Base-by-base conservation (phyloP, 148 eudicot genomes). In the Vaccinium vitisidaea region DNA sequence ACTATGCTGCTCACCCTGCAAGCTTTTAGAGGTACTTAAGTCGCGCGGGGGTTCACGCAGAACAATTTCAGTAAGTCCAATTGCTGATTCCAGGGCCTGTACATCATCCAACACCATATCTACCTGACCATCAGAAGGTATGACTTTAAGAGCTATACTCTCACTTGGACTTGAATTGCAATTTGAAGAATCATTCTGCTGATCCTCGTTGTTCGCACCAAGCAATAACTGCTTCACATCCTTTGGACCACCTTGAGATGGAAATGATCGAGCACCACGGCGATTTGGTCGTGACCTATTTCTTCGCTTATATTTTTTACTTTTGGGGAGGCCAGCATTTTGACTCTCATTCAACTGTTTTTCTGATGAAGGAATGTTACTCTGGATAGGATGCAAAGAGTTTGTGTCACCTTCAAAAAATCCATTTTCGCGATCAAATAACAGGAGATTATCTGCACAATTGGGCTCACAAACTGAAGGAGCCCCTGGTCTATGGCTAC, bases 361-460 rank as follows among this genome's bases (percentile, higher is more conserved):
- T 87, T 90, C 96, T 75, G 93, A 89, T 63, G 91, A 90, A 85
- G 88, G 75, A 84, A 86, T 80, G 80, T 83, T 88, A 83, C 86
- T 85, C 89, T 89, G 87, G 61, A 85, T 83, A 65, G 88, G 89
- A 84, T 88, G 92, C 76, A 56, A 54, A 58, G 86, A 84, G 63
- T 86, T 92, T 81, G 89, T 88, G 84, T 86, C 92, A 86, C 85
- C 90, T 84, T 91, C 93, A 90, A 82, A 83, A 58, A 88, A 85
- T 71, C 91, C 91, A 87, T 88, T 90, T 76, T 93, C 96, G 76
- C 93, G 98, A 85, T 95, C 95, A 88, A 97, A 92, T 79, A 91
- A 83, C 91, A 89, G 52, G 69, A 91, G 90, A 88, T 95, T 95
- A 91, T 97, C 99, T 77, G 99, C 99, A 91, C 92, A 92, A 86